These are phyloP conservation scores for Phaseolus coccineus DNA, from an alignment of 331 rosid species.

Conservation along the genomic window DNA sequence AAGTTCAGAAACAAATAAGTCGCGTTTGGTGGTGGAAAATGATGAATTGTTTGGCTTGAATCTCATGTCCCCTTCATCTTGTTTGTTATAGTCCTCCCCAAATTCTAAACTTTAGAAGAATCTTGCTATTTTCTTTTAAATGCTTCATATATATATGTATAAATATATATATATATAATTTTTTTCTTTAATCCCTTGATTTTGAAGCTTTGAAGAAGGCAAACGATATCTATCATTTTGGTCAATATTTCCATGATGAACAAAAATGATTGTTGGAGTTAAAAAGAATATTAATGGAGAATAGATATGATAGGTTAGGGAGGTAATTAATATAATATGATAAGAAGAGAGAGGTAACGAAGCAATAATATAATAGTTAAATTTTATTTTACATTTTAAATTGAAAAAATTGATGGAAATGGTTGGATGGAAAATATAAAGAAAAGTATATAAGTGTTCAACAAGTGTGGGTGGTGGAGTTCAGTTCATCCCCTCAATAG, in stretches of 20 bases:
- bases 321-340: no score
- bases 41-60: conserved; percentile 78
- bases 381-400: no score
- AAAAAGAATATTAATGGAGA: no score
- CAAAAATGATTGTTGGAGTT: no score
- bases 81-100: conserved; percentile 48
- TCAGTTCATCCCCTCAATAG: conserved; percentile 15
- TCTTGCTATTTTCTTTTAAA: conserved; percentile 20
- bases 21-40: conserved; percentile 76
- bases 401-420: conserved; percentile 18
- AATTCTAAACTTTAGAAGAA: conserved; percentile 37
- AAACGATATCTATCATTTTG: background rate
- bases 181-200: background rate
- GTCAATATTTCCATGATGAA: background rate
- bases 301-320: no score
- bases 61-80: conserved; percentile 91
- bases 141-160: conserved; percentile 9
- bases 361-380: no score
- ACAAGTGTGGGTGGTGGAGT: conserved; percentile 27
- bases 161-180: background rate
- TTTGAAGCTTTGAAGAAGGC: background rate
- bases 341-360: no score
- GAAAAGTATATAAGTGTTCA: conserved; percentile 38
- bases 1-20: conserved; percentile 54
- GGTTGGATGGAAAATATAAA: conserved; percentile 49